Evolutionary conservation across 805 yeast species (phyloP).

Genomic region (Kazachstania taianensis): DNA sequence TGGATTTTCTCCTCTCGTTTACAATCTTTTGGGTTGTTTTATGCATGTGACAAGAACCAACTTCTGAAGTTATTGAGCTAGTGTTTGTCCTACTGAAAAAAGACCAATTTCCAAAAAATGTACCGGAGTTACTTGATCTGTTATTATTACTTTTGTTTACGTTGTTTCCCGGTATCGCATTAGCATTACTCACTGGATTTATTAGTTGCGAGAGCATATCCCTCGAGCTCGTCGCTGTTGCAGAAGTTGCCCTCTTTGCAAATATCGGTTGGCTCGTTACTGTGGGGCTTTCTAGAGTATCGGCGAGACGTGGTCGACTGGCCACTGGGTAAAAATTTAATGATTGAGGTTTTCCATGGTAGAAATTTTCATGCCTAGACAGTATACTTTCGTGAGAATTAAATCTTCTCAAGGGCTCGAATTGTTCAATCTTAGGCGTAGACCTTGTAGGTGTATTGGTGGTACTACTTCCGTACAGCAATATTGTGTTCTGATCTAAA

Average conservation of each 20-base stretch:
- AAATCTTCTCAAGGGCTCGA: slow-evolving; percentile 20
- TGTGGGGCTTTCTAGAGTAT: too few relatives aligned
- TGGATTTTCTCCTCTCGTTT: slow-evolving; percentile 1
- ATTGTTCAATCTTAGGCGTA: not conserved
- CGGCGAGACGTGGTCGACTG: too few relatives aligned
- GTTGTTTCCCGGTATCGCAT: too few relatives aligned
- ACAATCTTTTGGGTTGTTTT: not conserved
- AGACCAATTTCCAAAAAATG: slow-evolving; percentile 8
- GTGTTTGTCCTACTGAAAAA: too few relatives aligned
- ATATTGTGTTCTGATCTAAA: slow-evolving; percentile 9
- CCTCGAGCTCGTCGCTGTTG: slow-evolving; percentile 6
- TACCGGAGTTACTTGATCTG: slow-evolving; percentile 11
- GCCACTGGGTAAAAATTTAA: too few relatives aligned
- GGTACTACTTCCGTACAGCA: too few relatives aligned
- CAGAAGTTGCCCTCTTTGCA: too few relatives aligned
- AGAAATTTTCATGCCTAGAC: slow-evolving; percentile 12
- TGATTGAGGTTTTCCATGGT: too few relatives aligned
- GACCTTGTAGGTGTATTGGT: slow-evolving; percentile 1
- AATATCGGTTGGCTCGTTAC: too few relatives aligned
- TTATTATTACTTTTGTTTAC: not conserved
- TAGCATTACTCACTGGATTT: not conserved
- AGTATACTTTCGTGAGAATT: slow-evolving; percentile 29
- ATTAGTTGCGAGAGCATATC: slow-evolving; percentile 8
- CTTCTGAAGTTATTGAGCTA: too few relatives aligned
- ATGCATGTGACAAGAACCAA: slow-evolving; percentile 1